Conservation (phyloP, 225 moss, liverwort and hornwort species). For the Bryum argenteum region DNA sequence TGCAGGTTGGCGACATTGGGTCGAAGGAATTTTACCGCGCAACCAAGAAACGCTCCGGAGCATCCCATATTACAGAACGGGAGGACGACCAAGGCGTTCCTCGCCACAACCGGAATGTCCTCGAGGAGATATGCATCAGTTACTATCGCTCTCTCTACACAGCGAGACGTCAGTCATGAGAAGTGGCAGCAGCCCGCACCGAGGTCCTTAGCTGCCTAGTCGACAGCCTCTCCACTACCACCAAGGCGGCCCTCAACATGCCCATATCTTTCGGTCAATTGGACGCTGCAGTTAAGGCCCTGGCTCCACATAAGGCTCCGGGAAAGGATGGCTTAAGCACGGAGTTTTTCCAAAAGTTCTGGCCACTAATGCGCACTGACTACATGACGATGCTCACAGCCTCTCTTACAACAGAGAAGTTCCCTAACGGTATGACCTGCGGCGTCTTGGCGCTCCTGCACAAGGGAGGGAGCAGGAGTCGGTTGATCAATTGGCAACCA, state of each 20-base stretch:
- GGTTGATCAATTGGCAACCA: neutral
- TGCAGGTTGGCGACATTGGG: too few relatives aligned
- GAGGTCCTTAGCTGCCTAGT: neutral
- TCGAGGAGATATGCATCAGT: too few relatives aligned
- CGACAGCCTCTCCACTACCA: neutral
- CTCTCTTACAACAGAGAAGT: neutral
- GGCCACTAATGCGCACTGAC: neutral
- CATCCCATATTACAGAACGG: too few relatives aligned
- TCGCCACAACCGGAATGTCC: too few relatives aligned
- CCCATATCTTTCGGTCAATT: neutral
- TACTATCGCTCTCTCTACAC: too few relatives aligned
- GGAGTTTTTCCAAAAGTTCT: neutral
- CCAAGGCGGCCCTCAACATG: neutral
- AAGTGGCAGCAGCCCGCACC: too few relatives aligned
- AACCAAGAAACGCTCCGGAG: too few relatives aligned
- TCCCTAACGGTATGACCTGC: neutral
- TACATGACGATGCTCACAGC: neutral
- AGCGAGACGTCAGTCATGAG: too few relatives aligned
- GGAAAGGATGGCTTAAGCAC: too few relatives aligned
- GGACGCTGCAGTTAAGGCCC: neutral
- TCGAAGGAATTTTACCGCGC: too few relatives aligned
- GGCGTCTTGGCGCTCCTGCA: neutral
- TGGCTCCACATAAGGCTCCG: neutral
- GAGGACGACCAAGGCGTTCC: too few relatives aligned
- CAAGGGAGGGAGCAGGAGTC: neutral